Evolutionary conservation across 2,329 filamentous ascomycete species (phyloP), one percentile per base, ranked within the genome.

Genomic region (Hypocrella siamensis): DNA sequence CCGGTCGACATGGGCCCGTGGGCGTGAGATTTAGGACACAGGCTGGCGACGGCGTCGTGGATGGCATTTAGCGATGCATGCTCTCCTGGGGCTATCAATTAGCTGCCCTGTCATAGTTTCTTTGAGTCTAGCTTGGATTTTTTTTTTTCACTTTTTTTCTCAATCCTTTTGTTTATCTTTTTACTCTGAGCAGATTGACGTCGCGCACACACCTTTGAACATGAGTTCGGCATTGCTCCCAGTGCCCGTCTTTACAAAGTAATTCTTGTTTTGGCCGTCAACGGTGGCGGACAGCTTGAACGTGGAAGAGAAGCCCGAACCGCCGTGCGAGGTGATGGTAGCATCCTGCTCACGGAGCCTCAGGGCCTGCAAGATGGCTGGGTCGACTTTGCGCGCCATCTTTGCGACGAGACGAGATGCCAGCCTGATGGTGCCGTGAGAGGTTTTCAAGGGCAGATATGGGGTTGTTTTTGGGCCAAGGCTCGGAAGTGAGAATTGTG

Each of bases 41-140:
- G 69, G 19, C 67, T 67, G 2, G 84, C 79, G 0, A 90, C 78
- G 11, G 63, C 62, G 28, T 61, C 47, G 48, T 84, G 69, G 41
- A 96, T 81, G 33, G 84, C 81, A 47, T 85, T 86, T 33, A 94
- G 70, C 3, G 83, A 92, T 31, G 71, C 70, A 48, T 84, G 78
- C 54, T 94, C 88, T 37, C 86, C 82, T 71, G 45, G 7, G 65
- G 42, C 86, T 82, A 12, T 8, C 8, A 22, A 22, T 22, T 7
- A 22, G 12, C 21, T 7, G 8, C 21, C 8, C 21, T 22, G 8
- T 22, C 21, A 22, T 22, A n/a, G n/a, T n/a, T n/a, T n/a, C n/a
- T n/a, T n/a, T n/a, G 49, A 70, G 84, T 1, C 21, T 22, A 12
- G 21, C 12, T 7, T 22, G 7, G 21, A 12, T 12, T 22, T 22